Evolutionary conservation across 1,284 basidiomycete species (phyloP), one percentile per base, ranked within the genome.

Genomic region (Microbotryomycetes sp.): DNA sequence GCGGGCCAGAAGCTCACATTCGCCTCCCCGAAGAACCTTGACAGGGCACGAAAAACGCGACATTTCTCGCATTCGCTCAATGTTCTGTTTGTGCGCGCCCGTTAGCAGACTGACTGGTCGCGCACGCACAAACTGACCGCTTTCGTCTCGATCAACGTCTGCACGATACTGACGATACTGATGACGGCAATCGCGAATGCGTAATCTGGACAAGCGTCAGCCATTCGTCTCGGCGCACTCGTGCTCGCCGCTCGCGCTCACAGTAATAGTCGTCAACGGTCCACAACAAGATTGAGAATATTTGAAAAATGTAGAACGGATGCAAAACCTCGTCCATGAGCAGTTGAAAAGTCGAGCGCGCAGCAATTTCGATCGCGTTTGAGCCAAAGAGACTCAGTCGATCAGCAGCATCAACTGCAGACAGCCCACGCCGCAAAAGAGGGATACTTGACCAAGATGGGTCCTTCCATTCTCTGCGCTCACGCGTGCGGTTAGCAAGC

Each of bases 251-350:
- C 16, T 45, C n/a, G 30, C 9, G 54, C 65, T 24, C 31, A 70
- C 70, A 71, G 57, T 71, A 72, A 65, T 79, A 79, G 70, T 97
- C 83, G 71, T 99, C 96, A 58, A 97, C 71, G 3, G 87, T 88
- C 96, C 96, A 98, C 11, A 99, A 78, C 26, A 90, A 78, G 69
- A 98, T 89, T 65, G 91, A 96, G 52, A 92, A 92, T 68, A 98
- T 87, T 81, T 99, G 96, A 75, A 99, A 99, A 59, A 98, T 88
- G 73, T 96, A 97, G 77, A 97, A 97, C 0, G 92, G 92, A 73
- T 97, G 92, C 31, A 97, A 86, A 54, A 91, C 91, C 81, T 97
- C 96, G 70, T 98, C 92, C 46, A 97, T 78, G 13, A 98, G 80
- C 2, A 99, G 81, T 26, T 84, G 80, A n/a, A 85, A 67, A 1